phyloP scores from a whole-genome alignment of 2,329 filamentous ascomycete genomes.

The Neopestalotiopsis sp. region DNA sequence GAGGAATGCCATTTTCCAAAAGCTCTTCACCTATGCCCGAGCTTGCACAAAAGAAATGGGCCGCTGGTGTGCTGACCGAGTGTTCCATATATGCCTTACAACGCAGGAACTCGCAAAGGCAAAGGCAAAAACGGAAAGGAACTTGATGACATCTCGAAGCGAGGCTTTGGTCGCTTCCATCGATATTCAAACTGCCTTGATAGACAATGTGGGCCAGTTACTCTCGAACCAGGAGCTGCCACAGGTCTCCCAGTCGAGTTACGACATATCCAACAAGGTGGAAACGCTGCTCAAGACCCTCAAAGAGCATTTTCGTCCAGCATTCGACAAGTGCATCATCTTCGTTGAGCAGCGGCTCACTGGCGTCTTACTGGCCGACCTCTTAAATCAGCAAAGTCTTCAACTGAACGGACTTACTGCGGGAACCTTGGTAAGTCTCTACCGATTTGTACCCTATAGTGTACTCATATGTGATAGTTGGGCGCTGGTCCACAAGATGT shows the following conservation, averaged over 20 bases:
- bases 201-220: slow-evolving; percentile 63
- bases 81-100: slow-evolving; percentile 75
- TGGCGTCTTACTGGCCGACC: slow-evolving; percentile 71
- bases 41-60: slow-evolving; percentile 72
- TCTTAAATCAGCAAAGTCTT: slow-evolving; percentile 64
- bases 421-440: slow-evolving; percentile 58
- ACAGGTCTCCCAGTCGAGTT: slow-evolving; percentile 32
- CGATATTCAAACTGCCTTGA: slow-evolving; percentile 36
- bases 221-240: slow-evolving; percentile 57
- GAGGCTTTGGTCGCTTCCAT: slow-evolving; percentile 28
- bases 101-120: slow-evolving; percentile 67
- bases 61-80: slow-evolving; percentile 81
- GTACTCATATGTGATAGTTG: slow-evolving; percentile 31
- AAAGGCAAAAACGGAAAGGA: slow-evolving; percentile 57
- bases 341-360: slow-evolving; percentile 84
- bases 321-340: slow-evolving; percentile 76
- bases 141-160: slow-evolving; percentile 36
- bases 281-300: slow-evolving; percentile 66
- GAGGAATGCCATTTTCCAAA: slow-evolving; percentile 52
- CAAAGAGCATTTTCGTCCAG: slow-evolving; percentile 62
- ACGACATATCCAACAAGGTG: slow-evolving; percentile 75
- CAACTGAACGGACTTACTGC: slow-evolving; percentile 59
- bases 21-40: slow-evolving; percentile 63
- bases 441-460: neutral
- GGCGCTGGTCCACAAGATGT: slow-evolving; percentile 56